Percentiles rank a stretch among this genome's conserved stretches.
Evolutionary conservation across 2,329 filamentous ascomycete species (phyloP).

Genomic region (Fusarium robinianum): DNA sequence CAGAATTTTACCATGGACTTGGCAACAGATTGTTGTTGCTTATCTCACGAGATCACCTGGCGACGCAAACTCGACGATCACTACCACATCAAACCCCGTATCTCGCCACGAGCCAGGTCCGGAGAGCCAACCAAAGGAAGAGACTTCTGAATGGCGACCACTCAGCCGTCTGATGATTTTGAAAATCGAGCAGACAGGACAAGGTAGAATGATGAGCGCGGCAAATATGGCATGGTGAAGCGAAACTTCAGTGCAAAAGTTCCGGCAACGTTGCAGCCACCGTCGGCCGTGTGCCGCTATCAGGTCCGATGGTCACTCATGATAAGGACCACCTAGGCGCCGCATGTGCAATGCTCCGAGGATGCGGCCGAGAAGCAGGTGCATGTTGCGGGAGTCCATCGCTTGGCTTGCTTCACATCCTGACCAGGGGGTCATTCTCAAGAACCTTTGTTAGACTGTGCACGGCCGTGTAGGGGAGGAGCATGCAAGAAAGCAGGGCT

Average conservation of each 20-base stretch:
- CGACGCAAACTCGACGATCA: constrained; percentile 4
- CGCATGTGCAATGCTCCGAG: constrained; percentile 18
- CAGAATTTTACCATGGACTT: too few relatives aligned
- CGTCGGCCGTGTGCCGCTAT: constrained; percentile 9
- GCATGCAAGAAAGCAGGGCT: not conserved
- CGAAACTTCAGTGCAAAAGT: constrained; percentile 19
- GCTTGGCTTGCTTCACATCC: constrained; percentile 15
- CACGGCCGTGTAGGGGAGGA: not conserved
- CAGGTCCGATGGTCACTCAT: constrained; percentile 4
- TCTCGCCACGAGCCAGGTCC: constrained; percentile 14
- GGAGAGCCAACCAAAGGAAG: constrained; percentile 5
- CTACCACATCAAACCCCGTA: constrained; percentile 1
- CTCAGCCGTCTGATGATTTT: constrained; percentile 9
- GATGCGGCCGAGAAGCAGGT: constrained; percentile 4
- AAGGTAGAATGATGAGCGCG: not conserved
- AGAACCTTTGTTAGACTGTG: constrained; percentile 31
- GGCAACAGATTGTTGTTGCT: constrained; percentile 1
- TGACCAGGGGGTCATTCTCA: constrained; percentile 2
- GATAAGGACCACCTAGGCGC: constrained; percentile 29
- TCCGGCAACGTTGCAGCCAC: constrained; percentile 16
- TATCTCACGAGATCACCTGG: constrained; percentile 14
- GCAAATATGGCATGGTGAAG: constrained; percentile 2
- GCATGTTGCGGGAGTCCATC: constrained; percentile 8
- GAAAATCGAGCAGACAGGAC: not conserved
- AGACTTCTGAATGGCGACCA: constrained; percentile 5